Base-by-base conservation (phyloP, 345 rosid genomes). In the Populus pruinosa region DNA sequence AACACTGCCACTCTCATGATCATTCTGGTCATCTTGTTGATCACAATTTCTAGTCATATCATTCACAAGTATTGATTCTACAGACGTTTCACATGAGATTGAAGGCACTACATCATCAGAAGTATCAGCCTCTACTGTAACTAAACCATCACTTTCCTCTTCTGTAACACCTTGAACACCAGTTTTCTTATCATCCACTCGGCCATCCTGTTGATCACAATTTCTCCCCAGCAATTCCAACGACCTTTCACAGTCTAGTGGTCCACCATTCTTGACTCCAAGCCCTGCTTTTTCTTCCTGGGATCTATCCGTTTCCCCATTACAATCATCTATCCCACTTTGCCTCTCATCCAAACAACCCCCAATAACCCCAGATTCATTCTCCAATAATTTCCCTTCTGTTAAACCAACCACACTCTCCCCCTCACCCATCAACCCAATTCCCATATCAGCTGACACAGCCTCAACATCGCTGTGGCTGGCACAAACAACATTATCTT, bases 251-350 rank as follows among this genome's bases (percentile, higher is more conserved):
- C 77, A 49, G 67, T 50, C 67, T 75, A 50, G 31, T 36, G 31
- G 33, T 27, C 61, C 78, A 78, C 47, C 38, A 29, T 29, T 35
- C n/a, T 70, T 29, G 50, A 74, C 76, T 31, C 31, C 53, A 66
- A 64, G 47, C 72, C 50, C 79, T 71, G n/a, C 31, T 20, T 83
- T 79, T 71, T 78, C 79, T 27, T 49, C 70, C 64, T 70, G 78
- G 27, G 47, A 64, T 6, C 56, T 72, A 55, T 77, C 50, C 63
- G 6, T 69, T 75, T 71, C 76, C 36, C 35, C 61, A 50, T 39
- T 67, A 65, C 67, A 74, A 67, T 70, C 74, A 70, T 43, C 71
- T 47, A 36, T 38, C 69, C 64, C 71, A 71, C 65, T 23, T 63
- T 29, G 67, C 27, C 55, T 53, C 36, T 68, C 76, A 18, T 78